Base-by-base conservation (phyloP, 352 stramenopile genomes). In the Phytophthora sansomeana region DNA sequence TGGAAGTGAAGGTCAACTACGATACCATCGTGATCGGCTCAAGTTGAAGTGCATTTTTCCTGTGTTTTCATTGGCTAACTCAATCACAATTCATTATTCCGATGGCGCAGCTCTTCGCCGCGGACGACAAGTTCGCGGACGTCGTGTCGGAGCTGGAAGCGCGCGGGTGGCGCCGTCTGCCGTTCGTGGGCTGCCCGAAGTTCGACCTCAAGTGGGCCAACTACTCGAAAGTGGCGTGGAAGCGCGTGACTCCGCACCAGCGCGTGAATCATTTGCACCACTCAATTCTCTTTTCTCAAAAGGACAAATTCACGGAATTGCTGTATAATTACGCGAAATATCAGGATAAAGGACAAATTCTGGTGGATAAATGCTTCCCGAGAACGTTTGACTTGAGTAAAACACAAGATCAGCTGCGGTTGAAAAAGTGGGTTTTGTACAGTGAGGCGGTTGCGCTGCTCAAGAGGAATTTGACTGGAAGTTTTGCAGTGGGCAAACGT, bases 211-310 rank as follows among this genome's bases (percentile, higher is more conserved):
- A 85, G 47, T 92, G 80, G 78, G 75, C 74, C 56, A 92, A 92
- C 73, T 94, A 94, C 79, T 48, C 63, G 28, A 81, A 78, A 56
- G 76, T 94, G 58, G 46, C 65, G 62, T 94, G 85, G 85, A 7
- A 33, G 5, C 67, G 72, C 30, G 75, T 91, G 58, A 60, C 53
- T 9, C 30, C 62, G 8, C 10, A 56, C 10, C 83, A 91, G 64
- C 67, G 78, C 46, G 69, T 93, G 50, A 94, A 91, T 63, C 85
- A 94, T 57, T 65, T 94, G 50, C 73, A 89, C 39, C 56, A 89
- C 57, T 71, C 83, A 1, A 66, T 91, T 8, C 59, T 85, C 24
- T 80, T 92, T 33, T 91, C 80, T 8, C 80, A 81, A 17, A 94
- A 94, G 68, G 66, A 90, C 51, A 67, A 67, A 48, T 72, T 91